A percentile compares a stretch with the other conserved stretches of the same genome.
phyloP scores from a whole-genome alignment of 2,329 filamentous ascomycete species.

The Colletotrichum tropicicola region DNA sequence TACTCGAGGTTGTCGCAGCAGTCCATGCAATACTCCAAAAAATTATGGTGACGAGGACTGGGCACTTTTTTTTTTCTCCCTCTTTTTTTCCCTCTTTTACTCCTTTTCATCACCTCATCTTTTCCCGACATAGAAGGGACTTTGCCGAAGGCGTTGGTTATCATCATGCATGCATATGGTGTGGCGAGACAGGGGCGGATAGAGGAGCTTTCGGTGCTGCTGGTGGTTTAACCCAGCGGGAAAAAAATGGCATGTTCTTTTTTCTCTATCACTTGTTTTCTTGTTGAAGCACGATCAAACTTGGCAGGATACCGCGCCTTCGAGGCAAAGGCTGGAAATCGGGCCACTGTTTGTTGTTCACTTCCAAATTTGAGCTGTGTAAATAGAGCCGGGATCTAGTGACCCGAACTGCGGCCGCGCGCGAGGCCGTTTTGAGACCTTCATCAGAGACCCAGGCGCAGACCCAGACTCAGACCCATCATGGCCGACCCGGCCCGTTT shows the following conservation, averaged over 20 bases:
- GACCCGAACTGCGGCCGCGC: neutral
- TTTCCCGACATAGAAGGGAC: neutral
- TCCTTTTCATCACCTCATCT: too few species aligned
- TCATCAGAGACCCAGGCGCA: neutral
- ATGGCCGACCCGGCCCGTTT: too few species aligned
- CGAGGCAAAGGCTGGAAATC: neutral
- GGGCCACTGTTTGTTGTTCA: neutral
- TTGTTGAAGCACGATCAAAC: neutral
- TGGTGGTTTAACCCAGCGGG: neutral
- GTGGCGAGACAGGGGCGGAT: neutral
- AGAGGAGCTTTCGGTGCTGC: neutral
- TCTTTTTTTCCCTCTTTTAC: neutral
- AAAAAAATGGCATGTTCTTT: neutral
- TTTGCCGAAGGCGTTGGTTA: neutral
- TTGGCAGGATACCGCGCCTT: neutral
- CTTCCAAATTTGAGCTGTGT: neutral
- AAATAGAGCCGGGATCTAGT: conserved; percentile 1
- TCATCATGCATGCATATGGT: conserved; percentile 2
- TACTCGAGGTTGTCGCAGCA: neutral
- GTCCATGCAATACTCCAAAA: neutral
- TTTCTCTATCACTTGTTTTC: too few species aligned
- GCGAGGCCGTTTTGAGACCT: neutral
- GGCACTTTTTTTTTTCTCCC: neutral
- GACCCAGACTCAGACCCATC: neutral
- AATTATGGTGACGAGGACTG: too few species aligned